Evolutionary conservation across 345 rosid species (phyloP).

Genomic region (Linum usitatissimum): DNA sequence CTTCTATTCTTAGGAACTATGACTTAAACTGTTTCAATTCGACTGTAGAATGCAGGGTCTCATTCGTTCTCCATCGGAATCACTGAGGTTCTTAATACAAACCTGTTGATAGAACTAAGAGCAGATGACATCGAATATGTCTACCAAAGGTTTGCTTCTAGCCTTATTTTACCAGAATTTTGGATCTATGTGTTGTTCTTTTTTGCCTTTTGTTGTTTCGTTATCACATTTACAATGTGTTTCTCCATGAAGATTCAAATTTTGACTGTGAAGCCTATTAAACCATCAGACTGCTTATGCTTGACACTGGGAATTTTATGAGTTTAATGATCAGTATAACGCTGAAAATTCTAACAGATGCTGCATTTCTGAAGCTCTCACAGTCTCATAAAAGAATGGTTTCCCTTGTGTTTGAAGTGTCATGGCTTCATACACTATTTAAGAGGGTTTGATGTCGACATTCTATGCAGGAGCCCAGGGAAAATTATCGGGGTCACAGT

Average conservation of each 20-base stretch:
- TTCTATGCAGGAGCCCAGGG: slow-evolving; percentile 68
- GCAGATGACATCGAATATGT: slow-evolving; percentile 97
- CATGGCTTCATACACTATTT: neutral
- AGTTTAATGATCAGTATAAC: no score
- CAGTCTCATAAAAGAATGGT: neutral
- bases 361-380: neutral
- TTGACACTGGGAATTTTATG: no score
- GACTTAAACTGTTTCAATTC: slow-evolving; percentile 6
- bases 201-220: neutral
- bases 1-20: neutral
- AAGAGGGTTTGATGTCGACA: neutral
- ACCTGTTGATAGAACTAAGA: slow-evolving; percentile 62
- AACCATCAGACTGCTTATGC: no score
- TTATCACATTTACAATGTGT: neutral
- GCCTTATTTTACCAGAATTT: neutral
- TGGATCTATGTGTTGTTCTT: neutral
- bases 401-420: neutral
- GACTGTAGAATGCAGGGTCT: slow-evolving; percentile 65
- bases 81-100: slow-evolving; percentile 81
- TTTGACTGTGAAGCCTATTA: no score
- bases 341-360: no score
- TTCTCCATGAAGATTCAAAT: neutral
- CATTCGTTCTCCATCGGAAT: slow-evolving; percentile 87
- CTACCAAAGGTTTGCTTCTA: slow-evolving; percentile 49
- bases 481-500: slow-evolving; percentile 53